phyloP scores from a whole-genome alignment of 1,284 basidiomycete species.

The Puccinia hordei region DNA sequence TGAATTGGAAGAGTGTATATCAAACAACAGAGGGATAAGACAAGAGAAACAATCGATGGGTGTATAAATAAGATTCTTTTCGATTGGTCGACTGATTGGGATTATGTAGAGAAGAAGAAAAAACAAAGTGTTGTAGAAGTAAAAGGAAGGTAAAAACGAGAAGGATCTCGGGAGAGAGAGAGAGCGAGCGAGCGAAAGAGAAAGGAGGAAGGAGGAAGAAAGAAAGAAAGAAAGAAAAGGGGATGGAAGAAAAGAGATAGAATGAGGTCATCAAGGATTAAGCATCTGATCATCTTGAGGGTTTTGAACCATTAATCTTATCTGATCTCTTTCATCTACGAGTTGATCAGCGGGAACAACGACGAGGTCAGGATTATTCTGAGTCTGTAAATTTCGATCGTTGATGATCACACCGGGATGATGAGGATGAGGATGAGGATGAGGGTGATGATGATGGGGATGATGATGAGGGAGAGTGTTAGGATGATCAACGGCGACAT shows the following conservation, averaged over 20 bases:
- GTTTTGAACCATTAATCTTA: slow-evolving; percentile 34
- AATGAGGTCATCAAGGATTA: background rate
- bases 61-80: too few species aligned
- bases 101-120: background rate
- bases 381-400: background rate
- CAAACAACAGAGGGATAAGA: too few species aligned
- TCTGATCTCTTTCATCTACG: slow-evolving; percentile 43
- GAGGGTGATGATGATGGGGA: background rate
- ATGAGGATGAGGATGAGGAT: background rate
- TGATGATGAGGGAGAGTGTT: too few species aligned
- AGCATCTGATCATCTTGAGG: slow-evolving; percentile 1
- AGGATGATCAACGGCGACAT: background rate
- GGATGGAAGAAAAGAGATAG: too few species aligned
- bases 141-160: background rate
- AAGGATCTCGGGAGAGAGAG: background rate
- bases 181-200: background rate
- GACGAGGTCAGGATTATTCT: background rate
- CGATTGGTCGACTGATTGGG: too few species aligned
- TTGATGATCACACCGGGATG: background rate
- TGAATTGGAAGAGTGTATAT: too few species aligned
- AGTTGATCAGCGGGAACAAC: slow-evolving; percentile 1
- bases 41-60: too few species aligned
- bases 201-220: background rate
- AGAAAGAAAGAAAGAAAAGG: background rate
- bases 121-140: background rate